Evolutionary conservation across 352 stramenopile species (phyloP).

Genomic region (Globisporangium rhizosaccharum): DNA sequence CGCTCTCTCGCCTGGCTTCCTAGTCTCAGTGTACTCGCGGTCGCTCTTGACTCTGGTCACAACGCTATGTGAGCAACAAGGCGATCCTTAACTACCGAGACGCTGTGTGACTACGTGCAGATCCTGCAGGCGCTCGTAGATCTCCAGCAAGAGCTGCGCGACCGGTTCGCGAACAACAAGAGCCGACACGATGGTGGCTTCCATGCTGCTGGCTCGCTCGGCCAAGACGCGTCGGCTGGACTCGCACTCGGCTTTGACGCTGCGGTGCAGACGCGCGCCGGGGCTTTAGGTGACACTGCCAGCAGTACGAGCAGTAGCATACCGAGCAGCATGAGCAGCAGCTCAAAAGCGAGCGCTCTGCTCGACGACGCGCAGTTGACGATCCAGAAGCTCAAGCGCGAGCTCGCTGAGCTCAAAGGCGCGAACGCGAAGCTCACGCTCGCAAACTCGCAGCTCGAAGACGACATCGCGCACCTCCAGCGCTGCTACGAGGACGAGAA

Average conservation of each 20-base stretch:
- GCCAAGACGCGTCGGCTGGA: neutral
- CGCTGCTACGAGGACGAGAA: conserved; percentile 66
- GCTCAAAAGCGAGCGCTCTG: conserved; percentile 12
- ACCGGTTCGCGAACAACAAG: conserved; percentile 31
- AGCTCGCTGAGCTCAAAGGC: conserved; percentile 54
- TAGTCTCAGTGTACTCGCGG: neutral
- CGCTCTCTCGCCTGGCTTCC: neutral
- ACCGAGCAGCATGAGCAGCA: neutral
- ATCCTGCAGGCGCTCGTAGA: conserved; percentile 43
- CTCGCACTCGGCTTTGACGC: no score
- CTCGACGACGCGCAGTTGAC: conserved; percentile 60
- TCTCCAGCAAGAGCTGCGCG: conserved; percentile 46
- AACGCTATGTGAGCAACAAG: no score
- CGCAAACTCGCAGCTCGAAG: conserved; percentile 69
- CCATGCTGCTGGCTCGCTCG: neutral
- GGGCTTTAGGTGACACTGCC: neutral
- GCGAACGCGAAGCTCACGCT: conserved; percentile 54
- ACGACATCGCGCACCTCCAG: conserved; percentile 63
- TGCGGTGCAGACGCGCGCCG: no score
- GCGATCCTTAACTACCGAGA: conserved; percentile 12
- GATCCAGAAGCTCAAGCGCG: conserved; percentile 71
- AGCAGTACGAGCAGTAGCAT: neutral
- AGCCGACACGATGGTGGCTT: neutral
- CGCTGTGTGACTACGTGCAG: conserved; percentile 29
- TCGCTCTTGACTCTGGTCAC: neutral